Conservation (phyloP, 441 rosid genomes). For the Eutrema salsugineum region DNA sequence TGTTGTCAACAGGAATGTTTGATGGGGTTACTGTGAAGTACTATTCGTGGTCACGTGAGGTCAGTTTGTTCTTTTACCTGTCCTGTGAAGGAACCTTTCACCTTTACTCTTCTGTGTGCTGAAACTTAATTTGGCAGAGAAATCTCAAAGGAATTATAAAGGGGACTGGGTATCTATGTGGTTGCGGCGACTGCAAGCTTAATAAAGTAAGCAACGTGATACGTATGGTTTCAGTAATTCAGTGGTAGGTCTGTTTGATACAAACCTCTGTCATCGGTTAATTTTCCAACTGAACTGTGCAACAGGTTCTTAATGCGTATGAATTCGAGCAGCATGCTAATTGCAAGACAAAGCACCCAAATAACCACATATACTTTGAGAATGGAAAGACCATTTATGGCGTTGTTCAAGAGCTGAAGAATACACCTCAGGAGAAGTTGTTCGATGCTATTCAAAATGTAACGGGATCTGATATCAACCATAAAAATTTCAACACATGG, state of each 20-base stretch:
- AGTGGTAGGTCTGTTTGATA: not conserved
- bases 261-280: not conserved
- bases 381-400: constrained; percentile 74
- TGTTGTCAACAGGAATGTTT: constrained; percentile 51
- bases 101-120: constrained; percentile 23
- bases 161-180: constrained; percentile 74
- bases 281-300: constrained; percentile 1
- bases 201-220: constrained; percentile 45
- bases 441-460: constrained; percentile 58
- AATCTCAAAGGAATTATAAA: constrained; percentile 60
- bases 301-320: constrained; percentile 66
- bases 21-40: constrained; percentile 78
- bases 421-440: constrained; percentile 54
- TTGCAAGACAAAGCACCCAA: constrained; percentile 82
- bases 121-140: constrained; percentile 32
- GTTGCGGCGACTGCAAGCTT: constrained; percentile 53
- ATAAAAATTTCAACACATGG: constrained; percentile 60
- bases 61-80: constrained; percentile 27
- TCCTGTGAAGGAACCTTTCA: constrained; percentile 5
- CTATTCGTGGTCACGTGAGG: constrained; percentile 68
- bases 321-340: constrained; percentile 81
- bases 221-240: constrained; percentile 6
- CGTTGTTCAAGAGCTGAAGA: constrained; percentile 70
- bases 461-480: constrained; percentile 63
- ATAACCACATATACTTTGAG: constrained; percentile 73